Base-by-base conservation (phyloP, 768 basidiomycete genomes). In the Mycena rosella region DNA sequence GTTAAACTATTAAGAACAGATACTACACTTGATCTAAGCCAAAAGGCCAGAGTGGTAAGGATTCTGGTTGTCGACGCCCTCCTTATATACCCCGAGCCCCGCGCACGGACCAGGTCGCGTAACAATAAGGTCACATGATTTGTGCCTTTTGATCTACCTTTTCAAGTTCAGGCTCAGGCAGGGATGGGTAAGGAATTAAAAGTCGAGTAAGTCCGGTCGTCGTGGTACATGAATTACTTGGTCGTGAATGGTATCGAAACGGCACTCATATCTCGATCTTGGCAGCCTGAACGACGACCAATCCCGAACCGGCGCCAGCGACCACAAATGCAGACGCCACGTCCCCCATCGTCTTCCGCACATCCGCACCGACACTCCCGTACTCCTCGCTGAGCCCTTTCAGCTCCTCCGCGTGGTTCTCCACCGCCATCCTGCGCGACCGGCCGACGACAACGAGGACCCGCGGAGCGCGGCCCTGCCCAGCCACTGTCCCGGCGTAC, bases 11-110 rank as follows among this genome's bases (percentile, higher is more conserved):
- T 83, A 91, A 93, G 91, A 93, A 93, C 92, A 94, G 92, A 93
- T 94, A 94, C 92, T 93, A 94, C 92, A 94, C 92, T 93, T 93
- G 92, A 93, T 94, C 92, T 93, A 93, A 94, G 92, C 92, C 92
- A 93, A 92, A 91, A 92, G 91, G 90, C 91, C 91, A 92, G 91
- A 92, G 91, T 91, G 91, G 91, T 91, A 85, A 89, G 29, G 65
- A 67, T 17, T 67, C 45, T 3, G 2, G 24, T 3, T n/a, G 30
- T 53, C 5, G 32, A 53, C 8, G 8, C 17, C 17, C 52, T 11
- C 2, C 32, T 53, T 53, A 53, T 53, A 53, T 53, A 53, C 30
- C 30, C 51, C 30, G 18, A 22, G 13, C 30, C 7, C 52, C 52
- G 52, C 52, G 52, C 52, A 53, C 52, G 52, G 52, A 53, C 52